Evolutionary conservation across 2,329 filamentous ascomycete species (phyloP).

Genomic region (Stromatinia cepivora): DNA sequence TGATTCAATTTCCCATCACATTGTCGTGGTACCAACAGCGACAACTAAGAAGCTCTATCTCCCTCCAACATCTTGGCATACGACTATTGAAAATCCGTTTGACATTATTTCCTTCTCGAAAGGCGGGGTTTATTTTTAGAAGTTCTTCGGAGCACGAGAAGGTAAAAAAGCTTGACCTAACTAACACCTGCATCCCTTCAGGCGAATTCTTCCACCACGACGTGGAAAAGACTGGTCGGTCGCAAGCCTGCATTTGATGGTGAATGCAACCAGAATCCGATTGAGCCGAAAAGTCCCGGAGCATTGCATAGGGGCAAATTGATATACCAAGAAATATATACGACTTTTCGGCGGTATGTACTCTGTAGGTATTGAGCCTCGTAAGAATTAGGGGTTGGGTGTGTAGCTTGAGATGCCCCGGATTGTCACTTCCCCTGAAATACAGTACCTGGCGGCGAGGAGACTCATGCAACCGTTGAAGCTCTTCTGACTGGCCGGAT

Average conservation of each 20-base stretch:
- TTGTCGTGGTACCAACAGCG: background rate
- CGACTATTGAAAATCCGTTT: conserved; percentile 8
- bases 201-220: background rate
- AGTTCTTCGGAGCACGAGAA: conserved; percentile 5
- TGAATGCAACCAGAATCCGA: background rate
- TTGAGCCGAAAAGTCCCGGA: background rate
- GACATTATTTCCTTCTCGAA: background rate
- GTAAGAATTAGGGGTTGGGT: conserved; percentile 4
- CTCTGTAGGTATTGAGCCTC: conserved; percentile 1
- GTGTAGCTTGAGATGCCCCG: conserved; percentile 1
- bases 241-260: conserved; percentile 10
- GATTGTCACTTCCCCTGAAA: background rate
- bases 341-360: background rate
- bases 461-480: background rate
- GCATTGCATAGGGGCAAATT: conserved; percentile 11
- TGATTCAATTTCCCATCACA: background rate
- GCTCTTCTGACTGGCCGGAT: background rate
- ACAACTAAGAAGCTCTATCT: background rate
- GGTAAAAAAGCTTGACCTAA: conserved; percentile 5
- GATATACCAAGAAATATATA: background rate
- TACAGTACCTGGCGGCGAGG: background rate
- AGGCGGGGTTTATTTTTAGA: conserved; percentile 10
- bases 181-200: conserved; percentile 10
- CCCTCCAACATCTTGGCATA: conserved; percentile 11
- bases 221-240: background rate